These are phyloP conservation scores for Trametes cinnabarina DNA, from an alignment of 768 basidiomycete genomes.

Conservation along the genomic window DNA sequence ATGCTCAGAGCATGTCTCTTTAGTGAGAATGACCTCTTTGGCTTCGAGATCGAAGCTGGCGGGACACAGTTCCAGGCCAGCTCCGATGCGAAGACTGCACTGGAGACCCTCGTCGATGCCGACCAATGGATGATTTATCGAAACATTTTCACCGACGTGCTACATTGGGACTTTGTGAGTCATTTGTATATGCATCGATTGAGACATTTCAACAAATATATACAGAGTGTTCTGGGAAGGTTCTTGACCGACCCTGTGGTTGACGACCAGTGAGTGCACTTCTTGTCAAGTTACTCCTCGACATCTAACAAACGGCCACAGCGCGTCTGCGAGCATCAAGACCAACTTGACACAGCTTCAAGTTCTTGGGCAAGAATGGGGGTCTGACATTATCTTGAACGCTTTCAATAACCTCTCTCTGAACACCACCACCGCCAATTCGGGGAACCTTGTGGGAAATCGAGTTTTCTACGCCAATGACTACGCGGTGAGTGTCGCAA, in stretches of 20 bases:
- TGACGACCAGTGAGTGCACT: constrained; percentile 35
- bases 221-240: constrained; percentile 56
- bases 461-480: constrained; percentile 64
- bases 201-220: neutral
- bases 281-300: neutral
- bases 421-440: constrained; percentile 48
- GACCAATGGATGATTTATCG: constrained; percentile 64
- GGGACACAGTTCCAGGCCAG: constrained; percentile 52
- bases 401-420: constrained; percentile 41
- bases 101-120: constrained; percentile 52
- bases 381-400: constrained; percentile 38
- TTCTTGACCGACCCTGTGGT: constrained; percentile 60
- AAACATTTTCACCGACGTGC: constrained; percentile 50
- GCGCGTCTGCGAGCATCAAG: constrained; percentile 53
- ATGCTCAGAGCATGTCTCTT: neutral
- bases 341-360: constrained; percentile 53
- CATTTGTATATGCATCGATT: neutral
- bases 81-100: constrained; percentile 37
- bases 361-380: constrained; percentile 51
- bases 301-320: constrained; percentile 25
- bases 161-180: constrained; percentile 71
- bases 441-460: constrained; percentile 52
- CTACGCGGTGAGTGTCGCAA: constrained; percentile 49
- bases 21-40: constrained; percentile 57
- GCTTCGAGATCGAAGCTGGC: constrained; percentile 55